A percentile compares a stretch with the other conserved stretches of the same genome.
Evolutionary conservation across 331 rosid species (phyloP).

Genomic region (Arachis monticola): DNA sequence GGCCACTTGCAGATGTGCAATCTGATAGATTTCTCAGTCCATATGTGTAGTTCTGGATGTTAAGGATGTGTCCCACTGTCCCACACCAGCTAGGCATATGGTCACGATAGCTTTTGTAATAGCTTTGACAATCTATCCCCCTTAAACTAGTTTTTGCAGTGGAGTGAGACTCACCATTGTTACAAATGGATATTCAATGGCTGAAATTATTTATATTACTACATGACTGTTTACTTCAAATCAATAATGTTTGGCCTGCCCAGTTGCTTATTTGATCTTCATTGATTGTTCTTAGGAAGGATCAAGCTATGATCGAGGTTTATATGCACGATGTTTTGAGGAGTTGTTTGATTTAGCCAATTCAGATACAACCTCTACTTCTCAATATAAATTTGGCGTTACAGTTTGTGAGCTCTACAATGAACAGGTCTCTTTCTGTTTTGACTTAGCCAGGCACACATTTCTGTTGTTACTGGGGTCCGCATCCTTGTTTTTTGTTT

Average conservation of each 20-base stretch:
- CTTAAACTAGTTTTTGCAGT: too few species aligned
- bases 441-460: slow-evolving; percentile 20
- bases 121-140: too few species aligned
- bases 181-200: background rate
- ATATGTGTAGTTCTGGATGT: too few species aligned
- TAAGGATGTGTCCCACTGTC: too few species aligned
- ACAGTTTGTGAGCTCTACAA: slow-evolving; percentile 85
- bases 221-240: background rate
- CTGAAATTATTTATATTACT: slow-evolving; percentile 8
- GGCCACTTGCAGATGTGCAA: too few species aligned
- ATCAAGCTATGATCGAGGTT: slow-evolving; percentile 93
- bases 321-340: slow-evolving; percentile 94
- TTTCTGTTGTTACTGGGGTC: slow-evolving; percentile 33
- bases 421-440: slow-evolving; percentile 73
- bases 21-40: too few species aligned
- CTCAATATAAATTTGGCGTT: slow-evolving; percentile 75
- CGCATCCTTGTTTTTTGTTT: slow-evolving; percentile 36
- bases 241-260: slow-evolving; percentile 38
- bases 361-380: slow-evolving; percentile 82
- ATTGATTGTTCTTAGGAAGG: slow-evolving; percentile 75
- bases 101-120: too few species aligned
- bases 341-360: slow-evolving; percentile 92
- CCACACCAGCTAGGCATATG: too few species aligned
- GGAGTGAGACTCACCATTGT: background rate
- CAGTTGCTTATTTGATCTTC: slow-evolving; percentile 33